Base-by-base conservation (phyloP, 441 rosid species). In the Populus hybrid region DNA sequence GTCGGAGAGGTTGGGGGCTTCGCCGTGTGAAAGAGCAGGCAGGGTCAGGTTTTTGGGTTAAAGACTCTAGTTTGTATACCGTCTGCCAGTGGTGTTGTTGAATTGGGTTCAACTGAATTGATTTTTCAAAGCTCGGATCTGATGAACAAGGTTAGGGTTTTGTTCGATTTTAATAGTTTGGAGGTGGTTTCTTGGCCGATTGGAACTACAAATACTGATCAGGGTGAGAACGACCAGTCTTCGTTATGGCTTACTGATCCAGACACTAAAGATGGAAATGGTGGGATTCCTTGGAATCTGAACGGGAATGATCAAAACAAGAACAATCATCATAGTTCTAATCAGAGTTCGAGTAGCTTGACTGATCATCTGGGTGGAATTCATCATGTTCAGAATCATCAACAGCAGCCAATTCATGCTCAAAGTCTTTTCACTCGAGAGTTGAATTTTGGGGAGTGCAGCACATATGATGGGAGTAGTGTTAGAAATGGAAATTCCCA, bases 61-160 rank as follows among this genome's bases (percentile, higher is more conserved):
- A 90, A 89, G 84, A 94, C 97, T 28, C 72, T 96, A 82, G 98
- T 92, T 28, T 96, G 98, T 67, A 85, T 96, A 28, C 95, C 98
- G n/a, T 84, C 92, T 30, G 86, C 86, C 0, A 93, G 88, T 83
- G 99, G 99, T 18, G 98, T 95, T 19, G 97, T 95, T 8, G 99
- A 95, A 82, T 79, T 95, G 67, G 98, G 99, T 6, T 92, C 98
- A 0, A 89, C 94, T 24, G 98, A 94, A 67, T 0, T 85, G 78
- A 88, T 96, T 73, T 77, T 8, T 57, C 94, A 91, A 66, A 91
- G 89, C 86, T 83, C 90, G 70, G 98, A 94, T 89, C 97, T 96
- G 88, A 87, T 90, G 91, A 87, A 84, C 40, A 91, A 90, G 85
- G 97, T 96, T 53, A 86, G 87, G 63, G 77, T 76, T 78, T 73